These are phyloP conservation scores for Cladosporium oxysporum DNA, from an alignment of 2,329 filamentous ascomycete species.

Conservation along the genomic window DNA sequence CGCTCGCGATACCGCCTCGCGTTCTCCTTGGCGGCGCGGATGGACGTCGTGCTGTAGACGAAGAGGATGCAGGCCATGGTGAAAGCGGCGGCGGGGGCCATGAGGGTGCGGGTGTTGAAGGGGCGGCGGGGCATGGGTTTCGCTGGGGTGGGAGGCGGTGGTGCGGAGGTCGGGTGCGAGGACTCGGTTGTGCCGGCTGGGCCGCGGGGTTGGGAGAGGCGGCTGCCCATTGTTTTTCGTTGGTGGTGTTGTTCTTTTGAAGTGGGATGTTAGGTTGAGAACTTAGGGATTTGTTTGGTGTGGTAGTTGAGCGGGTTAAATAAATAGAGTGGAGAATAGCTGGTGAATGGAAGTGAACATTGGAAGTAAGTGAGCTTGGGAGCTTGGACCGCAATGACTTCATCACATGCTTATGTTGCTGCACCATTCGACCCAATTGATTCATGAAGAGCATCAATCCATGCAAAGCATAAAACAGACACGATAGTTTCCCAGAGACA, in stretches of 20 bases:
- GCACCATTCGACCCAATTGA: neutral
- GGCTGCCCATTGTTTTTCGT: slow-evolving; percentile 45
- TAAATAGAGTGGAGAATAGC: neutral
- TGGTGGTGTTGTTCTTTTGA: neutral
- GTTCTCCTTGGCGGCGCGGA: slow-evolving; percentile 66
- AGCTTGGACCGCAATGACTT: slow-evolving; percentile 16
- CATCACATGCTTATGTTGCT: slow-evolving; percentile 2
- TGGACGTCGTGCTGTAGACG: slow-evolving; percentile 65
- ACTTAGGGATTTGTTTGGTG: too few species aligned
- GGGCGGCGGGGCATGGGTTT: slow-evolving; percentile 32
- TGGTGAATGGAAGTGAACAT: slow-evolving; percentile 2
- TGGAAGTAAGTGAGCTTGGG: slow-evolving; percentile 1
- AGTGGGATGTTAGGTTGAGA: neutral
- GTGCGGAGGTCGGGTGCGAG: slow-evolving; percentile 34
- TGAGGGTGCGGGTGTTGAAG: slow-evolving; percentile 47
- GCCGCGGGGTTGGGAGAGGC: slow-evolving; percentile 47
- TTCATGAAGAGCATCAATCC: neutral
- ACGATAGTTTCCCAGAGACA: neutral
- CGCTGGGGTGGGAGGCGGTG: slow-evolving; percentile 37
- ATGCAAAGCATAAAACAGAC: neutral
- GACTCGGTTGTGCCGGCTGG: slow-evolving; percentile 44
- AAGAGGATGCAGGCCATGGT: slow-evolving; percentile 63
- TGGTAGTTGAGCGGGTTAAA: neutral
- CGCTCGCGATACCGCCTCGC: slow-evolving; percentile 61
- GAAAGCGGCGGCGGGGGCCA: slow-evolving; percentile 63